Conservation (phyloP, 2,329 filamentous ascomycete genomes). For the Pestalotiopsis sp. region DNA sequence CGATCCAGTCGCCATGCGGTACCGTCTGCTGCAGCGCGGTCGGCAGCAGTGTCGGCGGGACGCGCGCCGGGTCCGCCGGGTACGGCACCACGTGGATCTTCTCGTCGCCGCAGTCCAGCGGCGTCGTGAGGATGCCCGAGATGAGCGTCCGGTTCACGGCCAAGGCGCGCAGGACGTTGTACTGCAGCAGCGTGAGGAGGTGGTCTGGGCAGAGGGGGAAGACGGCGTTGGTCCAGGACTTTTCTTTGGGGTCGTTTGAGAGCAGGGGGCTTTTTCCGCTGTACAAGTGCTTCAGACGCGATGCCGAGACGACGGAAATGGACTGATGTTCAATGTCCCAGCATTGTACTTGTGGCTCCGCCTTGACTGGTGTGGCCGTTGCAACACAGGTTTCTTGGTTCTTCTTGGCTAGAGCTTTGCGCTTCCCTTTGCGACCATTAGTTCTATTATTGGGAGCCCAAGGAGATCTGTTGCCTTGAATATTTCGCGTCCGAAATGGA, state of each 20-base stretch:
- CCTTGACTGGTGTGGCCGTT: constrained; percentile 24
- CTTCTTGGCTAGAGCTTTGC: constrained; percentile 31
- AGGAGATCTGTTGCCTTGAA: background rate
- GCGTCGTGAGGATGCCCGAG: constrained; percentile 34
- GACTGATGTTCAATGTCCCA: constrained; percentile 37
- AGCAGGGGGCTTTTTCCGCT: constrained; percentile 33
- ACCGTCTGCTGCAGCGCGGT: constrained; percentile 41
- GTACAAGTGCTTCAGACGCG: constrained; percentile 34
- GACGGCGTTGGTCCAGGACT: constrained; percentile 26
- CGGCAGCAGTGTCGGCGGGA: constrained; percentile 38
- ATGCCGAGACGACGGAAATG: constrained; percentile 32
- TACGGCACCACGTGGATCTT: constrained; percentile 32
- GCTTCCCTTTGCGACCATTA: constrained; percentile 33
- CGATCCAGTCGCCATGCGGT: constrained; percentile 44
- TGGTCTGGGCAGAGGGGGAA: constrained; percentile 44
- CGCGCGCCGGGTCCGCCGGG: constrained; percentile 27
- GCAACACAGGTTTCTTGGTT: constrained; percentile 22
- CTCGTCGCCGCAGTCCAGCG: constrained; percentile 34
- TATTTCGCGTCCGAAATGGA: background rate
- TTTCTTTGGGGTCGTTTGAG: constrained; percentile 23
- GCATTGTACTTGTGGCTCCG: constrained; percentile 36
- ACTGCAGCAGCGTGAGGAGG: constrained; percentile 45
- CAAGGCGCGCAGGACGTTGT: constrained; percentile 41
- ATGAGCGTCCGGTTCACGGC: constrained; percentile 38
- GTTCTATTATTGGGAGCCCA: constrained; percentile 17